Evolutionary conservation across 164 flowering plant species (phyloP), one percentile per base, ranked within the genome.

Genomic region (Piper betle): DNA sequence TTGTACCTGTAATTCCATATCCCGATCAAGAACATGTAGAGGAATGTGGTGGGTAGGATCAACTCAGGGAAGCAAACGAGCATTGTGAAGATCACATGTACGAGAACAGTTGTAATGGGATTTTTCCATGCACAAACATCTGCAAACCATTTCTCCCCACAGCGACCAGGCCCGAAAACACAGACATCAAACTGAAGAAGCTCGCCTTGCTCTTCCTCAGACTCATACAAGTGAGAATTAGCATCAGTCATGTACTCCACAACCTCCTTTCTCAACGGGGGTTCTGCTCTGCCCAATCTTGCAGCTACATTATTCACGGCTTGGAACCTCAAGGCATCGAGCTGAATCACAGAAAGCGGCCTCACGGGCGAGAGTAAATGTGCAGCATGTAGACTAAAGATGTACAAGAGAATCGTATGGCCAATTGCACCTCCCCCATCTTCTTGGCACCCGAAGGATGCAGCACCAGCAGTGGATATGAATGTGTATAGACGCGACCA

Each of bases 371-470:
- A 0, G 70, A 13, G 41, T 84, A 84, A 10, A 66, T 59, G 9
- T 64, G 68, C 17, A 81, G 53, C 73, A 80, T 62, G 46, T 76
- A 73, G 20, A 72, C 13, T 60, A 75, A 37, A 12, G 80, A 70
- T 0, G 76, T 38, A 59, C 82, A 76, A 2, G 79, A 67, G 48
- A 83, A 83, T 46, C 85, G 66, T 53, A 83, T 73, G 16, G 84
- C 88, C 60, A 83, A 62, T 17, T 83, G 84, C 39, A 83, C 57
- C 56, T 83, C 88, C 5, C 88, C 88, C 81, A 72, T 83, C 69
- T 81, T 81, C 59, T 81, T 80, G 43, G 81, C 76, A 37, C 88
- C 88, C 1, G 72, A 64, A 15, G 81, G 61, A 3, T 77, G 74
- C 42, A 81, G 58, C 0, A 71, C 79, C 19, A 81, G 52, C 2